Conservation (phyloP, 768 basidiomycete species). For the Naganishia onofrii region DNA sequence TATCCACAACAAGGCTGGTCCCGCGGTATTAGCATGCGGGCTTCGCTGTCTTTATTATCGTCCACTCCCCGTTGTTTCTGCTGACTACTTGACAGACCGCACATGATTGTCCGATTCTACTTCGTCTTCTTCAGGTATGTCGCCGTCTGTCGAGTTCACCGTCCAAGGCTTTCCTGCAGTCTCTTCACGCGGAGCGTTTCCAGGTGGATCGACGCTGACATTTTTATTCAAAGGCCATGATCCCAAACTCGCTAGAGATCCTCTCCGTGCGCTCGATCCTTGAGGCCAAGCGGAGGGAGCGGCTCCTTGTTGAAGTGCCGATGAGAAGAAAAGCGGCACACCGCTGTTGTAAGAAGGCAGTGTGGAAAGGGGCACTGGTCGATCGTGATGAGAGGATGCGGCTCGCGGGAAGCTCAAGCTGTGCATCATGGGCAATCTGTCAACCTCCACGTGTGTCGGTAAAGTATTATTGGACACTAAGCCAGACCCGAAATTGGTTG, state of each 20-base stretch:
- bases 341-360: background rate
- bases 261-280: background rate
- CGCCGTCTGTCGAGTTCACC: background rate
- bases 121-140: background rate
- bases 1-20: background rate
- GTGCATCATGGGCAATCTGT: slow-evolving; percentile 13
- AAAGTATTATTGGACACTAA: background rate
- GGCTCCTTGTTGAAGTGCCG: background rate
- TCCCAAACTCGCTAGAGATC: background rate
- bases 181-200: background rate
- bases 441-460: background rate
- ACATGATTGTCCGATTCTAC: background rate
- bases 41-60: background rate
- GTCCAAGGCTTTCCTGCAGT: background rate
- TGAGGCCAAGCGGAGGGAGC: background rate
- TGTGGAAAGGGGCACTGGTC: background rate
- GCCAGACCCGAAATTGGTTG: background rate
- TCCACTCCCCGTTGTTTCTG: background rate
- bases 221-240: background rate
- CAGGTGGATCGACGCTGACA: background rate
- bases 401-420: background rate
- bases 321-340: background rate
- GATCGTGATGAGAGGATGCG: background rate
- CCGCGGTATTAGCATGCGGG: background rate
- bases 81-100: background rate